phyloP scores from a whole-genome alignment of 768 basidiomycete genomes.

The Sutorius australiensis region DNA sequence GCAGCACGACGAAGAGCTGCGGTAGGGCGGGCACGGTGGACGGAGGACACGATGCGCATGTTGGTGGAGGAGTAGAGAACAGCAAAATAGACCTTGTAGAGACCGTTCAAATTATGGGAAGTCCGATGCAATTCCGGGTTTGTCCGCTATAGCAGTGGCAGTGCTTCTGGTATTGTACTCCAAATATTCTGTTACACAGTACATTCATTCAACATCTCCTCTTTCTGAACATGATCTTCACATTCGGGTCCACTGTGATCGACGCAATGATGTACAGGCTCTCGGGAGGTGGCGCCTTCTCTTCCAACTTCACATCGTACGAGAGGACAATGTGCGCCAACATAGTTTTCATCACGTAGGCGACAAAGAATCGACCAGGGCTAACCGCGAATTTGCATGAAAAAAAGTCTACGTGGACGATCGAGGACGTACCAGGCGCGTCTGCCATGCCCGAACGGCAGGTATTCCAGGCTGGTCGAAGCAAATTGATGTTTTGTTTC shows the following conservation, averaged over 20 bases:
- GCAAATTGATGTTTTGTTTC: neutral
- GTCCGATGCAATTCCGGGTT: conserved; percentile 11
- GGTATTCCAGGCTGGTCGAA: neutral
- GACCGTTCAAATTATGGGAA: conserved; percentile 12
- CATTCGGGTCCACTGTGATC: neutral
- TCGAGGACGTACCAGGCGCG: neutral
- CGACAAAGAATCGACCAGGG: neutral
- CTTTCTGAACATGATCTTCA: neutral
- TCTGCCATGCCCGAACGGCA: neutral
- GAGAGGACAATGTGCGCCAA: neutral
- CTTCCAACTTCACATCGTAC: neutral
- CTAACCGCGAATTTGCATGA: neutral
- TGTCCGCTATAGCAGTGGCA: conserved; percentile 23
- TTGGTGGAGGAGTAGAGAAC: conserved; percentile 21
- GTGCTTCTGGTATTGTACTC: neutral
- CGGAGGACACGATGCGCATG: conserved; percentile 61
- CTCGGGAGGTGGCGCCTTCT: neutral
- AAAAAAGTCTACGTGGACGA: no score
- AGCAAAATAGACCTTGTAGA: neutral
- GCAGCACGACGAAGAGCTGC: conserved; percentile 39
- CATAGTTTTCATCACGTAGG: neutral
- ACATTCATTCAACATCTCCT: neutral
- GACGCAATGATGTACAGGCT: neutral
- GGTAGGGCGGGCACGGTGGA: conserved; percentile 60
- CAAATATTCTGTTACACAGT: no score